These are phyloP conservation scores for Kernera saxatilis DNA, from an alignment of 345 rosid genomes.

Conservation along the genomic window DNA sequence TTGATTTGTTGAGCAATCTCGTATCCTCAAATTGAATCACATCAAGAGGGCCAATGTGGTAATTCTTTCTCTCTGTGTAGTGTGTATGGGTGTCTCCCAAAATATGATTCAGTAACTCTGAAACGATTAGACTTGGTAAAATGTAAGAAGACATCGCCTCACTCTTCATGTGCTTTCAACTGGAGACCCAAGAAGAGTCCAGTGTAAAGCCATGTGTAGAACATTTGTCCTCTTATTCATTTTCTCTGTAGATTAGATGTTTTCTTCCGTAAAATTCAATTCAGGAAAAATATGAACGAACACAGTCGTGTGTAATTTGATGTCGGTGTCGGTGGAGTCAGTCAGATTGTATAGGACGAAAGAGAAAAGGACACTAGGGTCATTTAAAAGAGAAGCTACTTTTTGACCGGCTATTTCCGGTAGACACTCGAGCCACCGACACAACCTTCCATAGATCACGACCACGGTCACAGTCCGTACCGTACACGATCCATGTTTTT, in stretches of 20 bases:
- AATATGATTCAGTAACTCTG: neutral
- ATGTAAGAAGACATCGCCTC: neutral
- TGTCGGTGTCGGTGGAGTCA: constrained; percentile 18
- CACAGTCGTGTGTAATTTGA: neutral
- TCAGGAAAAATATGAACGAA: neutral
- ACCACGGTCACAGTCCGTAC: constrained; percentile 19
- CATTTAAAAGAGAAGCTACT: neutral
- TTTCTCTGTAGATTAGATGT: neutral
- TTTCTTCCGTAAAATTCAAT: neutral
- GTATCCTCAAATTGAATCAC: neutral
- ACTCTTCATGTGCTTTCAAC: neutral
- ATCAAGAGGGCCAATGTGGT: neutral
- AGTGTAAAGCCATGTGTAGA: constrained; percentile 19
- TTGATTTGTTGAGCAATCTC: neutral
- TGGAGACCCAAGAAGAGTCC: neutral
- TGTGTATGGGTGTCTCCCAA: neutral
- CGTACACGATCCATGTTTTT: constrained; percentile 12
- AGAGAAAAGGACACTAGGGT: neutral
- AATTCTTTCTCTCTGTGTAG: neutral
- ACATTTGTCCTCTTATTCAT: neutral
- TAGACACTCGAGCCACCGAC: constrained; percentile 30
- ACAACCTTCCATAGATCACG: constrained; percentile 4
- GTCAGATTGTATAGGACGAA: neutral
- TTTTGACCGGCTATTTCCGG: constrained; percentile 25
- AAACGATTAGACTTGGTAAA: neutral